Evolutionary conservation across 176 grass and related monocot species (phyloP), one percentile per base, ranked within the genome.

Genomic region (Olyra latifolia): DNA sequence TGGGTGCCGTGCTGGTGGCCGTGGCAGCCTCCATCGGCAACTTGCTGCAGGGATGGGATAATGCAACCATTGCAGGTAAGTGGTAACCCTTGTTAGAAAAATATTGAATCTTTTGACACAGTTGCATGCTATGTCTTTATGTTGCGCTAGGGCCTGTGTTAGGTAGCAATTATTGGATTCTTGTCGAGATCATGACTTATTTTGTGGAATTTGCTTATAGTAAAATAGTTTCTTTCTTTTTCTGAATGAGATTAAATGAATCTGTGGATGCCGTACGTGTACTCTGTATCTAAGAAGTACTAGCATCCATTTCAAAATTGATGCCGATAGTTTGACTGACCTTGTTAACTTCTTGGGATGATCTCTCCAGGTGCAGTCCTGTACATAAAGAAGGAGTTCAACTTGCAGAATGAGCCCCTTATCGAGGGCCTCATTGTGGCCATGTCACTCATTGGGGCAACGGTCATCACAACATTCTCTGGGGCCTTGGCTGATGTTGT

Each of bases 371-470:
- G 90, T 29, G 81, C 97, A 8, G 93, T 96, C 35, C 49, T 96
- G 49, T 99, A 96, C 85, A 96, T 99, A 82, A 99, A 96, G 77
- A 86, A 84, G 75, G 97, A 99, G 62, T 99, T 99, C 82, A 77
- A 84, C 76, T 43, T 99, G 63, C 75, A 99, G 82, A 88, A 55
- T 50, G 61, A 95, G 32, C 96, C 96, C 28, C 88, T 89, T 1
- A 87, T 99, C 13, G 97, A 93, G 86, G 97, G 97, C 14, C 91
- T 99, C 72, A 96, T 99, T 22, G 90, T 99, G 2, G 92, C 97
- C 84, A 93, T 75, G 84, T 99, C 97, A 15, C 92, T 95, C 71
- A 93, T 99, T 3, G 97, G 96, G 58, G 97, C 97, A 7, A 93
- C 90, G 47, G 67, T 93, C 20, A 82, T 96, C 71, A 99, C 97